Conservation (phyloP, 768 basidiomycete genomes). For the Pleurotus salmoneostramineus region DNA sequence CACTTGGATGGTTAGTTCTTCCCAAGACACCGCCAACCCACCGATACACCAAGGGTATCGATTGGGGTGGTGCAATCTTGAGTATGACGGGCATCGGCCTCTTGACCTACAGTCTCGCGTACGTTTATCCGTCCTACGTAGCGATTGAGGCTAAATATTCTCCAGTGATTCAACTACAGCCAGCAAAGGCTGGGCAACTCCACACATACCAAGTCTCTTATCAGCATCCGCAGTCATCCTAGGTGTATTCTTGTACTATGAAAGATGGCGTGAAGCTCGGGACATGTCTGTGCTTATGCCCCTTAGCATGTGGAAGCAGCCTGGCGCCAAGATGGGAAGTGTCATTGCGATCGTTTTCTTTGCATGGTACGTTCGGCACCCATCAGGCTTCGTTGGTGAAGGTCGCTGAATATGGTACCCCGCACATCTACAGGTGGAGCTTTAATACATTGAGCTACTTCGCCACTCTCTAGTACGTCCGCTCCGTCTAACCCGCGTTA, state of each 20-base stretch:
- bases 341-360: conserved; percentile 26
- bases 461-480: conserved; percentile 22
- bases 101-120: conserved; percentile 29
- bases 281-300: conserved; percentile 25
- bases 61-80: conserved; percentile 29
- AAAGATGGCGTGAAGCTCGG: conserved; percentile 22
- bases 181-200: conserved; percentile 25
- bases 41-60: conserved; percentile 27
- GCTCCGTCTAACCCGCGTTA: not conserved
- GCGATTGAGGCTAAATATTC: not conserved
- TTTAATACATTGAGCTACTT: conserved; percentile 29
- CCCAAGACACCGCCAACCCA: conserved; percentile 12
- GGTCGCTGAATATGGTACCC: not conserved
- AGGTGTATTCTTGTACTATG: conserved; percentile 21
- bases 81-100: conserved; percentile 28
- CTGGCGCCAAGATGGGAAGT: conserved; percentile 22
- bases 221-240: conserved; percentile 22
- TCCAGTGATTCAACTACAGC: conserved; percentile 25
- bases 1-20: conserved; percentile 19
- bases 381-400: not conserved
- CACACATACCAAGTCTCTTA: conserved; percentile 25
- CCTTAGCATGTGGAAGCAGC: conserved; percentile 25
- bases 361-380: conserved; percentile 18
- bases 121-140: conserved; percentile 2
- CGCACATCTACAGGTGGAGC: conserved; percentile 13